These are phyloP conservation scores for Taphrina betulina DNA, from an alignment of 1,139 yeast genomes.

Conservation along the genomic window DNA sequence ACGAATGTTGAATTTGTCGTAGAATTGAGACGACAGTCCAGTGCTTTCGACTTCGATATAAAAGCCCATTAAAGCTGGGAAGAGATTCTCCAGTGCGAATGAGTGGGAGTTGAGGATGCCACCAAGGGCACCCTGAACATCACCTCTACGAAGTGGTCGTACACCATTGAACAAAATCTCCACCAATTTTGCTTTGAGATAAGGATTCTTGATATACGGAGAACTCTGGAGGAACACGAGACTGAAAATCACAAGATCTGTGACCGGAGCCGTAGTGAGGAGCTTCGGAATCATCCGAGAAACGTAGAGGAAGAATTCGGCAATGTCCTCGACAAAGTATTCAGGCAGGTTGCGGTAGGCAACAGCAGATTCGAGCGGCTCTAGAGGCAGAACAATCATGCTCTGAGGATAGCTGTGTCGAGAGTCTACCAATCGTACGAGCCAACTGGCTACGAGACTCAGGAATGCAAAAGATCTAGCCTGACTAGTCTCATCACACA, in stretches of 20 bases:
- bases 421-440: conserved; percentile 72
- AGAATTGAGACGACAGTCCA: conserved; percentile 91
- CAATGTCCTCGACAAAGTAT: conserved; percentile 77
- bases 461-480: conserved; percentile 71
- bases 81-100: conserved; percentile 62
- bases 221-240: conserved; percentile 79
- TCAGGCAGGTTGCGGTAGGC: conserved; percentile 79
- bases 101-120: conserved; percentile 63
- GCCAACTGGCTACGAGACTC: conserved; percentile 70
- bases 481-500: conserved; percentile 57
- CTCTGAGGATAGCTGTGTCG: conserved; percentile 59
- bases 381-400: conserved; percentile 63
- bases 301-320: conserved; percentile 67
- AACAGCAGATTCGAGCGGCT: conserved; percentile 48
- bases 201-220: conserved; percentile 85
- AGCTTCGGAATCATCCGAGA: conserved; percentile 51
- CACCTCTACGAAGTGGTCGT: conserved; percentile 40
- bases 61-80: conserved; percentile 81
- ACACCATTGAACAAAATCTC: conserved; percentile 80
- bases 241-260: conserved; percentile 63
- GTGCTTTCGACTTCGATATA: conserved; percentile 95
- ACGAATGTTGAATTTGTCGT: conserved; percentile 90
- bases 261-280: conserved; percentile 39
- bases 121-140: conserved; percentile 65
- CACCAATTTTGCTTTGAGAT: conserved; percentile 78